Base-by-base conservation (phyloP, 768 basidiomycete genomes). In the Lactarius evosmus region DNA sequence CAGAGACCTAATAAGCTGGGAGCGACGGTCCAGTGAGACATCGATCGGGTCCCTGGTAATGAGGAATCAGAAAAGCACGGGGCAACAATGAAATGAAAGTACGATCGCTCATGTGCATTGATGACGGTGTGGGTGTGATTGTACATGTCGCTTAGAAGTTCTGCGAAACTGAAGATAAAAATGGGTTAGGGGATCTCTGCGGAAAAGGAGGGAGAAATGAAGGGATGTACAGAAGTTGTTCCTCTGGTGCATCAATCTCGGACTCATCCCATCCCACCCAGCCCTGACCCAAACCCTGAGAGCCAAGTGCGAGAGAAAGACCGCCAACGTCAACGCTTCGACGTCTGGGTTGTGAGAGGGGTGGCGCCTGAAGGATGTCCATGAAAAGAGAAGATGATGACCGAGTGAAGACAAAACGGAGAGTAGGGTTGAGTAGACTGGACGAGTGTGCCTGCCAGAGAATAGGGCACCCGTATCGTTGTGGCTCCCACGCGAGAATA, bases 251-350 rank as follows among this genome's bases (percentile, higher is more conserved):
- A 72, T 82, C 77, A 17, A 52, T 36, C 55, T 34, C 54, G 2
- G 59, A 61, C 16, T 61, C 54, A 54, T 82, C 82, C 79, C 83
- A 78, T 49, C 83, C 79, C 44, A 85, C 81, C 88, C 91, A 89
- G 40, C 89, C 89, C 70, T 85, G 83, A 30, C 91, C 88, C 63
- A 83, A 77, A 49, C 83, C 84, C 53, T 74, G 77, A 67, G 83
- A 83, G 62, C 77, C 79, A 56, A 90, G 83, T 0, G 93, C 93
- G 55, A 93, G 86, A 62, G 87, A 85, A 63, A 98, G 82, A 34
- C 94, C 95, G 14, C 95, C 95, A 49, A 92, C 82, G 75, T 98
- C 95, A 61, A 95, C 93, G 72, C 91, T 94, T 53, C 91, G 79
- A 58, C 94, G 79, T 63, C 84, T 76, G 71, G 56, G 38, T 27